Conservation (phyloP, 768 basidiomycete species). For the Albatrellus ellisii region DNA sequence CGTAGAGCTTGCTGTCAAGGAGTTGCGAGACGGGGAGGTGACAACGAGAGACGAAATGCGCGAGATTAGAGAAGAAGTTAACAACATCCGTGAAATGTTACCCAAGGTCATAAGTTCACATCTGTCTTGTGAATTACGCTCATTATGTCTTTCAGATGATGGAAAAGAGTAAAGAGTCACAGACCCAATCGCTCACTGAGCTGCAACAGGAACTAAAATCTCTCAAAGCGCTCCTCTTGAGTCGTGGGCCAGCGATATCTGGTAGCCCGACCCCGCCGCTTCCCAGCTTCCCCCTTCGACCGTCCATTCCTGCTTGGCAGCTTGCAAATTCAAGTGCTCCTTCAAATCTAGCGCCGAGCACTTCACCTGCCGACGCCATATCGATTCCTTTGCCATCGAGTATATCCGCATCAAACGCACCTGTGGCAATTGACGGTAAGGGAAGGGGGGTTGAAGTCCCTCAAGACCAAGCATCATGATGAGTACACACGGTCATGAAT, state of each 20-base stretch:
- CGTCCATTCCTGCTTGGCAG: slow-evolving; percentile 88
- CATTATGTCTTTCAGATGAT: slow-evolving; percentile 59
- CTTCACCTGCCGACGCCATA: background rate
- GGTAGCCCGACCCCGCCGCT: slow-evolving; percentile 37
- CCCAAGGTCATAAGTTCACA: slow-evolving; percentile 57
- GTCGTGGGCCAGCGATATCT: slow-evolving; percentile 42
- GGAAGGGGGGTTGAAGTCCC: slow-evolving; percentile 35
- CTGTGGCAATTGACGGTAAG: slow-evolving; percentile 30
- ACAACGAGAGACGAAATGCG: slow-evolving; percentile 81
- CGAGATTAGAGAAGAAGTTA: slow-evolving; percentile 85
- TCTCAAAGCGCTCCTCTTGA: slow-evolving; percentile 77
- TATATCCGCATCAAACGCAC: background rate
- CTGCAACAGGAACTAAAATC: slow-evolving; percentile 93
- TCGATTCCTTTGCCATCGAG: slow-evolving; percentile 12
- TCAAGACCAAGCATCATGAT: no score
- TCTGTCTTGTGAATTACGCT: slow-evolving; percentile 3
- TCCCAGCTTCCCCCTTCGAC: slow-evolving; percentile 39
- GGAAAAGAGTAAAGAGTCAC: slow-evolving; percentile 81
- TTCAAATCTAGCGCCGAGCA: background rate
- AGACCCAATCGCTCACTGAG: slow-evolving; percentile 72
- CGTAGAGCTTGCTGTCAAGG: slow-evolving; percentile 57
- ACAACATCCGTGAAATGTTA: slow-evolving; percentile 80
- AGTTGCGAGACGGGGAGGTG: slow-evolving; percentile 67
- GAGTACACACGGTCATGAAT: no score
- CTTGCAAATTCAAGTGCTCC: slow-evolving; percentile 30